Conservation (phyloP, 2,329 filamentous ascomycete species). For the Phoma sp. region DNA sequence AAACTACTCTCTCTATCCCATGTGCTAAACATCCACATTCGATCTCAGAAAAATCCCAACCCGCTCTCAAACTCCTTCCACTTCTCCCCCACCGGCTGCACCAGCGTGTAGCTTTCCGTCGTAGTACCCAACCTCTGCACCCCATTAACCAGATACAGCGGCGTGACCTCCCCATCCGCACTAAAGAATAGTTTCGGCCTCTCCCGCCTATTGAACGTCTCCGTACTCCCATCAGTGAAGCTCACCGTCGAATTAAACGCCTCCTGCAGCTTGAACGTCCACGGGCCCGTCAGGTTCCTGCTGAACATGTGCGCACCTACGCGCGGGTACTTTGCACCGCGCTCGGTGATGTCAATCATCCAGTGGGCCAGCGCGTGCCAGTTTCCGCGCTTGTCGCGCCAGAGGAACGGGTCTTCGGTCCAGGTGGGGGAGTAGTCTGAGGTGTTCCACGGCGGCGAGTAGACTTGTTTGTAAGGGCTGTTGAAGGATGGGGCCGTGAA, state of each 20-base stretch:
- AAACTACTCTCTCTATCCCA: no score
- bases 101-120: conserved; percentile 47
- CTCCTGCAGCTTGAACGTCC: conserved; percentile 42
- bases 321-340: conserved; percentile 36
- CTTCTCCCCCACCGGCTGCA: conserved; percentile 48
- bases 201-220: conserved; percentile 54
- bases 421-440: conserved; percentile 25
- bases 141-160: conserved; percentile 56
- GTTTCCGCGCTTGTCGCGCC: conserved; percentile 46
- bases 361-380: conserved; percentile 47
- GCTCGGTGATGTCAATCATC: conserved; percentile 40
- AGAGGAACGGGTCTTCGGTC: conserved; percentile 47
- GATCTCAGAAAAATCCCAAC: conserved; percentile 17
- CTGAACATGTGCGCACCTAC: conserved; percentile 46
- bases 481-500: conserved; percentile 37
- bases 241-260: conserved; percentile 37
- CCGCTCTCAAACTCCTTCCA: conserved; percentile 20
- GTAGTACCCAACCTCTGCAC: conserved; percentile 52
- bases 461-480: conserved; percentile 34
- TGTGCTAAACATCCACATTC: no score
- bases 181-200: conserved; percentile 59
- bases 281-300: conserved; percentile 33
- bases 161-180: conserved; percentile 54
- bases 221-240: conserved; percentile 51
- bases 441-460: conserved; percentile 28